Evolutionary conservation across 768 basidiomycete species (phyloP), one percentile per base, ranked within the genome.

Genomic region (Trametes cingulata): DNA sequence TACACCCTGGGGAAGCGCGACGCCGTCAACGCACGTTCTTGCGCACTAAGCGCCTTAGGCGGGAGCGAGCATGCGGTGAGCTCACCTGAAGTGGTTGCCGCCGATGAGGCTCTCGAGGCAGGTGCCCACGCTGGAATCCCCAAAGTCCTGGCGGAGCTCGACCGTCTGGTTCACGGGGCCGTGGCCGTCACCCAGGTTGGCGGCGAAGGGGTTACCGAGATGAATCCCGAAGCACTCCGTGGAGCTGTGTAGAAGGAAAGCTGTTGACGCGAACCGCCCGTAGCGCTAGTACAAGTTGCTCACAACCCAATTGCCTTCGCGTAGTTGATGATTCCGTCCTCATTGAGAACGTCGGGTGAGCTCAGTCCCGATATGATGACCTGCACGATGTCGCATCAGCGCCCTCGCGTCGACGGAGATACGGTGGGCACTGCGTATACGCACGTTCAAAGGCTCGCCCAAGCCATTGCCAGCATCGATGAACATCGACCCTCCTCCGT

Each of bases 351-450:
- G 0, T 20, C 73, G 0, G 82, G 73, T 8, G 85, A 85, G 66
- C 86, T 88, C 41, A 78, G 65, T 0, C 82, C 86, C 2, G 88
- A 90, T 55, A 90, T 80, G 62, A 90, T 87, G 46, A 89, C 78
- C 80, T 81, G 37, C 2, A 40, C 45, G 17, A 20, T 13, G 13
- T 14, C 1, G 19, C 15, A n/a, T 22, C 15, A 14, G 35, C 17
- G 42, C 49, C 49, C 17, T 29, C 52, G 51, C 37, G 39, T 20
- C n/a, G 29, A 29, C 20, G 24, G 13, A 4, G 6, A 13, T 51
- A 24, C 10, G 33, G 7, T 56, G 59, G n/a, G 36, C 19, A 20
- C 6, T 17, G 1, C 20, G 7, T 10, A 40, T 2, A 52, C 67
- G 27, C 55, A 78, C 82, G 70, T 86, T 77, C 65, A 83, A 60